Evolutionary conservation across 2,329 filamentous ascomycete genomes (phyloP).

Genomic region (Calonectria pseudoreteaudii): DNA sequence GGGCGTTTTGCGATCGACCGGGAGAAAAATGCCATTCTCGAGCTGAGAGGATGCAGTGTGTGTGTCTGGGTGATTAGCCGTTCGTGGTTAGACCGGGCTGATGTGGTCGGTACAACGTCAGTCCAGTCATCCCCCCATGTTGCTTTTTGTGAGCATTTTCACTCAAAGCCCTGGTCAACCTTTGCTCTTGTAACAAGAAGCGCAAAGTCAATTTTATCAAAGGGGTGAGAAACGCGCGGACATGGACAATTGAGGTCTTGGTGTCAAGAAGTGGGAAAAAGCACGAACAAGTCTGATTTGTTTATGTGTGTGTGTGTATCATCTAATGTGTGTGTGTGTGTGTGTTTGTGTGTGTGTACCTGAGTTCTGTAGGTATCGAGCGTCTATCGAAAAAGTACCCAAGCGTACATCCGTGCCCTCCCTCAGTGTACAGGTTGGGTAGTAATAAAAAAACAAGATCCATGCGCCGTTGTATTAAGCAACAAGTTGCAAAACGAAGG

Average conservation of each 20-base stretch:
- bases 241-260: background rate
- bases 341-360: background rate
- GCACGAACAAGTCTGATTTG: background rate
- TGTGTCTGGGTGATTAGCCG: conserved; percentile 9
- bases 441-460: background rate
- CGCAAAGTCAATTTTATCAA: background rate
- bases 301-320: background rate
- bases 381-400: conserved; percentile 17
- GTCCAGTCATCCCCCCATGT: conserved; percentile 3
- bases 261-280: background rate
- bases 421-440: conserved; percentile 5
- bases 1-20: conserved; percentile 4
- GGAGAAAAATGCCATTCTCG: conserved; percentile 4
- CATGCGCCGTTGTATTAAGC: conserved; percentile 13
- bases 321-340: background rate
- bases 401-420: conserved; percentile 3
- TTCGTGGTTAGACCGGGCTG: conserved; percentile 9
- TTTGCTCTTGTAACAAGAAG: background rate
- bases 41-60: background rate
- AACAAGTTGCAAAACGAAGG: background rate
- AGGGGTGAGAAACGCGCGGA: background rate
- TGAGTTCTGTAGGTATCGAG: conserved; percentile 16
- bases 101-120: conserved; percentile 1
- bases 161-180: background rate
- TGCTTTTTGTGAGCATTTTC: conserved; percentile 1